Evolutionary conservation across 2,329 filamentous ascomycete species (phyloP).

Genomic region (Venturia carpophila): DNA sequence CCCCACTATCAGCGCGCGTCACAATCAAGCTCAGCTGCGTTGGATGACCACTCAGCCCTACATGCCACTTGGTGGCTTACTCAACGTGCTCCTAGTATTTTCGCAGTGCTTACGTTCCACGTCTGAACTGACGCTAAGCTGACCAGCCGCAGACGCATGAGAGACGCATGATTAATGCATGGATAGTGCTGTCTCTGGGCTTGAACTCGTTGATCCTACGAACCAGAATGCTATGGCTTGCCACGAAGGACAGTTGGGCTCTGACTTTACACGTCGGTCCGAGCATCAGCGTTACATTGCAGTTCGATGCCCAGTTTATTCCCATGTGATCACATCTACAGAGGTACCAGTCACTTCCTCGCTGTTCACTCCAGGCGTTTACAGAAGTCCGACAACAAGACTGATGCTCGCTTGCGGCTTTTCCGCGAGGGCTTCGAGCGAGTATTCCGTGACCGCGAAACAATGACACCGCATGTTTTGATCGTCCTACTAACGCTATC

Average conservation of each 20-base stretch:
- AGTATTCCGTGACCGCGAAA: neutral
- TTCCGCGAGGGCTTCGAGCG: neutral
- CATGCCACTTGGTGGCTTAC: constrained; percentile 1
- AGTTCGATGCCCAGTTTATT: neutral
- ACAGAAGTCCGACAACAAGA: neutral
- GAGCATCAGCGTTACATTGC: neutral
- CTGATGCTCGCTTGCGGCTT: neutral
- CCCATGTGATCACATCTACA: neutral
- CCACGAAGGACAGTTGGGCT: neutral
- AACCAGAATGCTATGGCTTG: neutral
- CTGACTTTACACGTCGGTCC: neutral
- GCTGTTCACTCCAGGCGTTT: neutral
- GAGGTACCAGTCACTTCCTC: neutral
- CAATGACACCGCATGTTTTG: neutral
- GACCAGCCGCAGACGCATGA: neutral
- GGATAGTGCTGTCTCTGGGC: neutral
- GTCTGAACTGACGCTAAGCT: neutral
- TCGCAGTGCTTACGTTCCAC: neutral
- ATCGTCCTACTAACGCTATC: no score
- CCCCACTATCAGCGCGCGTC: neutral
- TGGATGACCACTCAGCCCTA: neutral
- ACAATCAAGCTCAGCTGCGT: neutral
- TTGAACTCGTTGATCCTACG: neutral
- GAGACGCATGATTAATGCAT: neutral
- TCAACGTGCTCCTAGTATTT: neutral